Percentiles rank a stretch among this genome's conserved stretches.
phyloP scores from a whole-genome alignment of 805 yeast species.

The Lachancea lanzarotensis region DNA sequence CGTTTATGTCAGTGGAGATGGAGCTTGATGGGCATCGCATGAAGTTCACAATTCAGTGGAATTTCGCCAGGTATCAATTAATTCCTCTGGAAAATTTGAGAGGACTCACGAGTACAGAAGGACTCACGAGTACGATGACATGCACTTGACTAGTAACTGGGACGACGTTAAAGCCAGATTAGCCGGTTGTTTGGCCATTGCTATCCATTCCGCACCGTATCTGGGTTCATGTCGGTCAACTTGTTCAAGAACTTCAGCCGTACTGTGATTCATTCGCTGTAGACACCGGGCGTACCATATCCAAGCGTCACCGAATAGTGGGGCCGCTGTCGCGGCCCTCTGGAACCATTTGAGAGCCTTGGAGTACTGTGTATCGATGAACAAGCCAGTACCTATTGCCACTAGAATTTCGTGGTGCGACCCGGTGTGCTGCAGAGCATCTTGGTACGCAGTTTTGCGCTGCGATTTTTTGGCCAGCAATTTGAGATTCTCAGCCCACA shows the following conservation, averaged over 20 bases:
- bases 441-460: conserved; percentile 52
- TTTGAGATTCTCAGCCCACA: conserved; percentile 62
- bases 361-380: conserved; percentile 53
- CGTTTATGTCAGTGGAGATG: no score
- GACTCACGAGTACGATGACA: not conserved
- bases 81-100: conserved; percentile 22
- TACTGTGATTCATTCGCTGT: conserved; percentile 37
- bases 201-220: conserved; percentile 57
- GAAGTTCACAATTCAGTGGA: not conserved
- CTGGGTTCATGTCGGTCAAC: conserved; percentile 48
- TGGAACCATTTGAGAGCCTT: conserved; percentile 73
- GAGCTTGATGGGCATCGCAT: not conserved
- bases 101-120: not conserved
- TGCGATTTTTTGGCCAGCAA: conserved; percentile 41
- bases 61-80: not conserved
- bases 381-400: conserved; percentile 61
- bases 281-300: conserved; percentile 51
- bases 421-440: conserved; percentile 62
- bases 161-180: conserved; percentile 37
- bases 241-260: conserved; percentile 30
- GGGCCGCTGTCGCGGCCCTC: conserved; percentile 51
- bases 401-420: conserved; percentile 54
- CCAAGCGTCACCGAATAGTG: conserved; percentile 72
- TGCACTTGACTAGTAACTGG: conserved; percentile 35
- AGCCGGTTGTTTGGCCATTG: conserved; percentile 41